phyloP scores from a whole-genome alignment of 768 basidiomycete genomes.

The Nidularia pulvinata region DNA sequence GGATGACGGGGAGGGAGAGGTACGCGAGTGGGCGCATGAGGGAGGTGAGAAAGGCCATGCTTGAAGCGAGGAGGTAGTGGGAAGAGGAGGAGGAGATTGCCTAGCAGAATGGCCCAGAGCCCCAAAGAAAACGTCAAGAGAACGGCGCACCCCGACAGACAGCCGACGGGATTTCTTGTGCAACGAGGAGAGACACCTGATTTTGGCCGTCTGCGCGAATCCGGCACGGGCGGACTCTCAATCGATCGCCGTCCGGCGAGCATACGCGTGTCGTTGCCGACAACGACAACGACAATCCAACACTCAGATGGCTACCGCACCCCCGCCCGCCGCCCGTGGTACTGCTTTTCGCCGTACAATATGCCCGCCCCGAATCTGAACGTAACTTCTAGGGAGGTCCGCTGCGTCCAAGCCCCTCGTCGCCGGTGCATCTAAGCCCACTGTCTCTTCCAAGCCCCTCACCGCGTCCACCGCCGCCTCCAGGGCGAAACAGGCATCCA shows the following conservation, averaged over 20 bases:
- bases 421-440: too few relatives aligned
- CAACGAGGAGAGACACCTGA: background rate
- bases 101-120: background rate
- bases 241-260: too few relatives aligned
- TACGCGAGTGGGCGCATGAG: conserved; percentile 76
- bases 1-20: conserved; percentile 68
- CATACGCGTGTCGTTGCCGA: too few relatives aligned
- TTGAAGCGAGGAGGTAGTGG: conserved; percentile 9
- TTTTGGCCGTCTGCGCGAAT: background rate
- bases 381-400: conserved; percentile 15
- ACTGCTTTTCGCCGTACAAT: background rate
- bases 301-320: too few relatives aligned
- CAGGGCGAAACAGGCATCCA: background rate
- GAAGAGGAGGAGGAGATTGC: conserved; percentile 1
- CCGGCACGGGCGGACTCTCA: background rate
- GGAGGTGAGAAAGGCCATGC: conserved; percentile 64
- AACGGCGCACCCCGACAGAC: too few relatives aligned
- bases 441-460: too few relatives aligned
- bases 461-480: conserved; percentile 2
- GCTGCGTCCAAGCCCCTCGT: conserved; percentile 16
- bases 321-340: conserved; percentile 21
- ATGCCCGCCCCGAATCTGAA: conserved; percentile 5
- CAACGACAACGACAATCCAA: too few relatives aligned
- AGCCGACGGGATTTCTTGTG: too few relatives aligned
- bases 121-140: too few relatives aligned